phyloP scores from a whole-genome alignment of 2,329 filamentous ascomycete species.

The Verticillium albo-atrum region DNA sequence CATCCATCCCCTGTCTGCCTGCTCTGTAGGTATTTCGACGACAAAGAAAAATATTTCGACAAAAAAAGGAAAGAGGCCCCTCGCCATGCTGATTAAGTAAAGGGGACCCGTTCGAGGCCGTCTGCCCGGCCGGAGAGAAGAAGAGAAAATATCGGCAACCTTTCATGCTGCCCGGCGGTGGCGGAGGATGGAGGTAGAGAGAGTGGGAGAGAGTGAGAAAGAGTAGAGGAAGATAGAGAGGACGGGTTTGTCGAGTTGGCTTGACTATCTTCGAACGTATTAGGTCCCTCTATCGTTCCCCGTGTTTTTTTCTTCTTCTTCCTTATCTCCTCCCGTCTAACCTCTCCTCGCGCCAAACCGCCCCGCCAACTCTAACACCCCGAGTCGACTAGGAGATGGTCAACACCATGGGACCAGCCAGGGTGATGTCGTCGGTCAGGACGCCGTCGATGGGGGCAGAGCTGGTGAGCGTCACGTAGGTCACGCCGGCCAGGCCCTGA shows the following conservation, averaged over 20 bases:
- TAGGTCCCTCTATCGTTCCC: background rate
- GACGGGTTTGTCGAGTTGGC: background rate
- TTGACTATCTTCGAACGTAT: background rate
- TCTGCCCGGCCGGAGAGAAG: background rate
- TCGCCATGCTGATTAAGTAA: background rate
- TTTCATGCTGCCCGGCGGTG: background rate
- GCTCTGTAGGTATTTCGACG: background rate
- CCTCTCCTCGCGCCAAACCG: background rate
- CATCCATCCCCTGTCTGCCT: background rate
- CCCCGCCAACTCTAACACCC: background rate
- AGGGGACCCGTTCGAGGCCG: background rate
- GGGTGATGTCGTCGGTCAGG: constrained; percentile 57
- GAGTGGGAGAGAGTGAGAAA: background rate
- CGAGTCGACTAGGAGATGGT: constrained; percentile 30
- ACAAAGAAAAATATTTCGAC: background rate
- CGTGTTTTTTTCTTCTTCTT: no score
- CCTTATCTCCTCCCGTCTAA: no score
- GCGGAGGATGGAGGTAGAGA: no score
- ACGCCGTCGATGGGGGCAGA: constrained; percentile 42
- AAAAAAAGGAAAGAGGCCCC: background rate
- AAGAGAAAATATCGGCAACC: background rate
- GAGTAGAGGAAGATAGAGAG: background rate
- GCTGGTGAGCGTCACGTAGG: constrained; percentile 63
- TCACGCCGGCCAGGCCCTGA: constrained; percentile 56
- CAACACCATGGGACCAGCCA: constrained; percentile 61